These are phyloP conservation scores for Metschnikowia cerradonensis DNA, from an alignment of 805 yeast species.

Conservation along the genomic window DNA sequence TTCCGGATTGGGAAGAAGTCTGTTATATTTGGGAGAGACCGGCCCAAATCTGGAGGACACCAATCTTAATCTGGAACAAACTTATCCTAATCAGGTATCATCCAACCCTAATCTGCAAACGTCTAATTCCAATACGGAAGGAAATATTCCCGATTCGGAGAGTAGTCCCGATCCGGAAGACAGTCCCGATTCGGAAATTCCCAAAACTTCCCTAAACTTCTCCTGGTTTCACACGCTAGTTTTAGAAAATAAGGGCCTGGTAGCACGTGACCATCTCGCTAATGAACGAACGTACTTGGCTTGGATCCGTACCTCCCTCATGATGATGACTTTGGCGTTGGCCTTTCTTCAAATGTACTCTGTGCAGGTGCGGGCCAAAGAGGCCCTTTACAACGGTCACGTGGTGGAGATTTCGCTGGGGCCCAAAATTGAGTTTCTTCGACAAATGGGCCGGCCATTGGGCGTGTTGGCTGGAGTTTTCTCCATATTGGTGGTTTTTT, in stretches of 20 bases:
- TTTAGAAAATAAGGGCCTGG: conserved; percentile 29
- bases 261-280: conserved; percentile 48
- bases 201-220: too few relatives aligned
- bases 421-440: conserved; percentile 2
- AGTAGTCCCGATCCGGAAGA: too few relatives aligned
- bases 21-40: neutral
- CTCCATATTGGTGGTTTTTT: conserved; percentile 3
- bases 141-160: too few relatives aligned
- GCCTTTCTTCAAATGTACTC: conserved; percentile 58
- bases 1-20: neutral
- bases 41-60: too few relatives aligned
- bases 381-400: conserved; percentile 4
- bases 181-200: too few relatives aligned
- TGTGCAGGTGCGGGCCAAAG: conserved; percentile 24
- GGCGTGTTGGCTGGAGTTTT: conserved; percentile 11
- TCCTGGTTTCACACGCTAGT: conserved; percentile 5
- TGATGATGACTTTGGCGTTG: conserved; percentile 55
- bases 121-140: too few relatives aligned
- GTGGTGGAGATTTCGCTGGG: neutral
- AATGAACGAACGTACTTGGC: conserved; percentile 63
- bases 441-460: conserved; percentile 9
- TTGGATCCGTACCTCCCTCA: conserved; percentile 59
- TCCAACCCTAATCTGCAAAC: too few relatives aligned
- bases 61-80: too few relatives aligned
- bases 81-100: too few relatives aligned